These are phyloP conservation scores for Entrophospora sp. DNA, from an alignment of 192 early-diverging fungal genomes.

Conservation along the genomic window DNA sequence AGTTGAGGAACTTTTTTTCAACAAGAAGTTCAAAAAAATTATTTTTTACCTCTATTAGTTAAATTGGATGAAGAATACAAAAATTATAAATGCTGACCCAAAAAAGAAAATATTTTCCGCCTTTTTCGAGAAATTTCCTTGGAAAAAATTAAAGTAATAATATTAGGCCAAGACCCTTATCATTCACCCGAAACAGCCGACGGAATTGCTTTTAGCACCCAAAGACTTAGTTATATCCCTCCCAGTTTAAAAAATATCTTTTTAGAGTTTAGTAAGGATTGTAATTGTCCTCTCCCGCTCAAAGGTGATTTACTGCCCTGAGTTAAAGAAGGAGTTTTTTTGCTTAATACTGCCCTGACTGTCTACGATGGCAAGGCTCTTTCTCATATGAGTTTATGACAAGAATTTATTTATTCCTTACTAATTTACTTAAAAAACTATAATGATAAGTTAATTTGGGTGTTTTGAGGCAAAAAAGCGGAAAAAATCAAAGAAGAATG, in stretches of 20 bases:
- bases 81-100: slow-evolving; percentile 11
- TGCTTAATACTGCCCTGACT: not conserved
- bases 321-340: slow-evolving; percentile 13
- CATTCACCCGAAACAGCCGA: not conserved
- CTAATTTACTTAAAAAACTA: not conserved
- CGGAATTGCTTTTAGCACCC: slow-evolving; percentile 16
- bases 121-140: slow-evolving; percentile 5
- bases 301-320: slow-evolving; percentile 13
- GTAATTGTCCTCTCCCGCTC: not conserved
- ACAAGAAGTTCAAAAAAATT: not conserved
- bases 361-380: not conserved
- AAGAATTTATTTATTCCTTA: slow-evolving; percentile 10
- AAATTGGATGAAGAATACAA: not conserved
- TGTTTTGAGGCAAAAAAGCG: slow-evolving; percentile 8
- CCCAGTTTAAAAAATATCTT: slow-evolving; percentile 11
- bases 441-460: not conserved
- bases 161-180: slow-evolving; percentile 11
- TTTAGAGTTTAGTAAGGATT: not conserved
- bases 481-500: slow-evolving; percentile 3
- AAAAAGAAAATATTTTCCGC: slow-evolving; percentile 15
- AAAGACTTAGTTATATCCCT: not conserved
- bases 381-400: slow-evolving; percentile 8
- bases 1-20: slow-evolving; percentile 7
- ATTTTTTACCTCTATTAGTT: not conserved
- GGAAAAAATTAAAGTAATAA: slow-evolving; percentile 10